Evolutionary conservation across 176 grass and related monocot genomes (phyloP).

Genomic region (Paspalum notatum): DNA sequence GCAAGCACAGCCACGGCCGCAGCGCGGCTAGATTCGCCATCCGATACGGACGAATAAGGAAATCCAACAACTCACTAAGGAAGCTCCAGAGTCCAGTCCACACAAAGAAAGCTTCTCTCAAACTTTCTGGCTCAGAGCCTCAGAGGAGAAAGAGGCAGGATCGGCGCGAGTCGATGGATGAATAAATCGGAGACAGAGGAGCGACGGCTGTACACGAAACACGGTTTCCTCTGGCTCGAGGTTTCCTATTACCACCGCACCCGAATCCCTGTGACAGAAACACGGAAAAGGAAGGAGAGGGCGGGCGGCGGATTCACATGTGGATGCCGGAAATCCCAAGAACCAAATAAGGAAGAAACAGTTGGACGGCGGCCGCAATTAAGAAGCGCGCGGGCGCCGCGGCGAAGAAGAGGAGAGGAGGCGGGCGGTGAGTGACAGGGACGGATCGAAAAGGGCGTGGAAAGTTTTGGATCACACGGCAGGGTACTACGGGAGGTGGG

Average conservation of each 20-base stretch:
- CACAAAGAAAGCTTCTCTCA: conserved; percentile 27
- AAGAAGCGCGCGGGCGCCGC: conserved; percentile 26
- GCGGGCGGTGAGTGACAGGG: not conserved
- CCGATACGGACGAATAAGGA: no score
- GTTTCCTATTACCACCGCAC: not conserved
- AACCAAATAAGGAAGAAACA: conserved; percentile 9
- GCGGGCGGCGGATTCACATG: conserved; percentile 29
- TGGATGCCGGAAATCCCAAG: conserved; percentile 5
- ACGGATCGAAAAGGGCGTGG: not conserved
- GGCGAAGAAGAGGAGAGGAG: no score
- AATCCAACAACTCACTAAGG: not conserved
- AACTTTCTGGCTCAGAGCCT: not conserved
- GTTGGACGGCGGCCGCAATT: not conserved
- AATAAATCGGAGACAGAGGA: not conserved
- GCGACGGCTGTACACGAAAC: not conserved
- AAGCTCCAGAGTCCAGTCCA: not conserved
- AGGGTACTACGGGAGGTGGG: no score
- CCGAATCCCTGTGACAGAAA: conserved; percentile 33
- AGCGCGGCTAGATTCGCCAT: conserved; percentile 31
- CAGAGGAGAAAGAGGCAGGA: no score
- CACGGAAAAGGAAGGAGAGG: not conserved
- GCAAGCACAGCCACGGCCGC: conserved; percentile 17
- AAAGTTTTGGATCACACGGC: conserved; percentile 20
- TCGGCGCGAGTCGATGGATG: not conserved
- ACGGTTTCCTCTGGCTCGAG: conserved; percentile 26